Evolutionary conservation across 2,329 filamentous ascomycete genomes (phyloP).

Genomic region (Trichoderma atrobrunneum): DNA sequence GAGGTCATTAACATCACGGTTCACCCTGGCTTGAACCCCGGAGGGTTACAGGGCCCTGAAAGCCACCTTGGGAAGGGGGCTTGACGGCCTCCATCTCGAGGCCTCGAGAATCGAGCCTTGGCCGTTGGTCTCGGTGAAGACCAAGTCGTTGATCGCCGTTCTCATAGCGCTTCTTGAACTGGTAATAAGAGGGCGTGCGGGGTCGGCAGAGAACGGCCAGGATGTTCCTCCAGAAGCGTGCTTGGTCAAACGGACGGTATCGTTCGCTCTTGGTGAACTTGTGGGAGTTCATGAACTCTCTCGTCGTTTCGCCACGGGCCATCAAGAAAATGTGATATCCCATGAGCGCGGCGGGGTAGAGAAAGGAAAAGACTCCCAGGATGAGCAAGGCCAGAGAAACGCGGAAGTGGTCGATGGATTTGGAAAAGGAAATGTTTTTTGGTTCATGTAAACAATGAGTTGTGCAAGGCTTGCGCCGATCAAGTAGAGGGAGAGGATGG

Average conservation of each 20-base stretch:
- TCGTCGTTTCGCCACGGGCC: slow-evolving; percentile 86
- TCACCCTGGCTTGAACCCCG: slow-evolving; percentile 33
- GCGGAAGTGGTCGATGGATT: slow-evolving; percentile 67
- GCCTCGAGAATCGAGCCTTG: slow-evolving; percentile 51
- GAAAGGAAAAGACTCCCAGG: slow-evolving; percentile 69
- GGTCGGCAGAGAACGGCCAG: slow-evolving; percentile 77
- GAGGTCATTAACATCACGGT: slow-evolving; percentile 14
- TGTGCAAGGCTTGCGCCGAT: slow-evolving; percentile 77
- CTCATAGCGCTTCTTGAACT: slow-evolving; percentile 74
- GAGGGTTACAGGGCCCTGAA: slow-evolving; percentile 53
- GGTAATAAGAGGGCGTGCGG: slow-evolving; percentile 81
- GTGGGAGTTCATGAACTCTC: slow-evolving; percentile 93
- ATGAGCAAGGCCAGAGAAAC: slow-evolving; percentile 87
- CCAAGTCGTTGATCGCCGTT: slow-evolving; percentile 85
- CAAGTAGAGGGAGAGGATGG: slow-evolving; percentile 72
- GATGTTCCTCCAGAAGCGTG: slow-evolving; percentile 73
- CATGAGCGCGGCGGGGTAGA: slow-evolving; percentile 81
- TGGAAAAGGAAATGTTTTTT: slow-evolving; percentile 61
- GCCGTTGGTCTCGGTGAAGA: slow-evolving; percentile 36
- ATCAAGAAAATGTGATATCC: slow-evolving; percentile 91
- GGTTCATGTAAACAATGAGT: slow-evolving; percentile 67
- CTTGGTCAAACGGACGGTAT: slow-evolving; percentile 85
- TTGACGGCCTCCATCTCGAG: slow-evolving; percentile 72
- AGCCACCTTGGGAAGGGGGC: slow-evolving; percentile 36
- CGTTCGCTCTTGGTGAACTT: slow-evolving; percentile 92